Evolutionary conservation across 2,329 filamentous ascomycete genomes (phyloP), one percentile per base, ranked within the genome.

Genomic region (Fusarium irregulare): DNA sequence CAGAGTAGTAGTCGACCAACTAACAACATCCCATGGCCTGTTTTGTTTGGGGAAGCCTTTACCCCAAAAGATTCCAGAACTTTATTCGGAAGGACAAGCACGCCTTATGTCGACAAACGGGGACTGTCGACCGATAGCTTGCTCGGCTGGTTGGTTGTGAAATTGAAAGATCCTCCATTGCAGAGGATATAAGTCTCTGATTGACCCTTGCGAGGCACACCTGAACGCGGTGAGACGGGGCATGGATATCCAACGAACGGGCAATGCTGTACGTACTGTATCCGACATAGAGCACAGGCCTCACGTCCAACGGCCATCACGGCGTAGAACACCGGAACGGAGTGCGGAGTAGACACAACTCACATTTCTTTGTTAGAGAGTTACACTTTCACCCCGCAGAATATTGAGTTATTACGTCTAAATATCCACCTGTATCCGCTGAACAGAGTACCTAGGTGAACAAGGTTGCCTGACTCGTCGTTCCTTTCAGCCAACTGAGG

Each of bases 401-500:
- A 41, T 21, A 55, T 62, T 45, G 30, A 60, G 27, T 72, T 60
- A 68, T 73, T 73, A 72, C 70, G 66, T 72, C 65, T 65, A n/a
- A 23, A 68, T 51, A 62, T 58, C 66, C 70, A 72, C 70, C 37
- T 57, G 20, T 62, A 23, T 51, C 66, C 63, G 28, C 63, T 60
- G 41, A 63, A 60, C 65, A 71, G 37, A 65, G 64, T 60, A 6
- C 9, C 32, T 37, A 68, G 47, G 56, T 27, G 34, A 54, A 44
- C 20, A 57, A 51, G 32, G 37, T 54, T 48, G 37, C 54, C 48
- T 58, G 46, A 49, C 50, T 65, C 45, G 40, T 44, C 30, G 20
- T 27, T 49, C 25, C 21, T 27, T 34, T 30, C 32, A 30, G 21
- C 8, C 27, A 25, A 40, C 23, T 46, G n/a, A 23, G 20, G 23